Base-by-base conservation (phyloP, 148 eudicot species). In the Rhododendron griersonianum region DNA sequence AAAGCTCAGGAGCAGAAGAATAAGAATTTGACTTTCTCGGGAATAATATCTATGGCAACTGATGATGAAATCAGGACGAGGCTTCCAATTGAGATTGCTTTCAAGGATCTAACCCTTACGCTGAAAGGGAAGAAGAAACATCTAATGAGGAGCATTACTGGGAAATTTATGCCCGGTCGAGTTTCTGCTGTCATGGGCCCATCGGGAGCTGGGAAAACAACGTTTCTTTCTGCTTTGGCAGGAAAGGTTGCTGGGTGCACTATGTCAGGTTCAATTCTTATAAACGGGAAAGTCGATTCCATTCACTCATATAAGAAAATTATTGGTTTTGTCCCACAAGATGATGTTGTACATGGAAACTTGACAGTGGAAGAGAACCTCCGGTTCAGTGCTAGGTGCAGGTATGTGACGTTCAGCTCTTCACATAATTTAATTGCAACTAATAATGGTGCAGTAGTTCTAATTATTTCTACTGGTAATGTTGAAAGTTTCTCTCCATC, bases 171-270 rank as follows among this genome's bases (percentile, higher is more conserved):
- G 91, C 98, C 95, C 7, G 98, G 98, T 50, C 89, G 96, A 65
- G 95, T 95, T 82, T 90, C 98, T 7, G 98, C 97, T 33, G 98
- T 95, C 30, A 95, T 95, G 98, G 98, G 98, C 78, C 98, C 98
- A 5, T 95, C 98, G 0, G 98, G 98, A 25, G 98, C 98, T 3
- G 98, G 98, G 33, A 95, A 95, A 87, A 95, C 98, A 25, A 95
- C 98, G 13, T 95, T 95, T 87, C 93, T 95, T 79, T 92, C 95
- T 14, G 95, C 97, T 11, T 90, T 95, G 33, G 87, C 94, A 0
- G 98, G 98, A 55, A 95, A 93, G 85, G 89, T 88, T 18, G 90
- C 91, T 5, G 96, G 96, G 10, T 95, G 98, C 87, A 74, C 84
- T 74, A 83, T 93, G 75, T 73, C 90, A 3, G 98, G 98, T 50